Conservation (phyloP, 73 alveolate species). For the Tetrahymena elliotti region DNA sequence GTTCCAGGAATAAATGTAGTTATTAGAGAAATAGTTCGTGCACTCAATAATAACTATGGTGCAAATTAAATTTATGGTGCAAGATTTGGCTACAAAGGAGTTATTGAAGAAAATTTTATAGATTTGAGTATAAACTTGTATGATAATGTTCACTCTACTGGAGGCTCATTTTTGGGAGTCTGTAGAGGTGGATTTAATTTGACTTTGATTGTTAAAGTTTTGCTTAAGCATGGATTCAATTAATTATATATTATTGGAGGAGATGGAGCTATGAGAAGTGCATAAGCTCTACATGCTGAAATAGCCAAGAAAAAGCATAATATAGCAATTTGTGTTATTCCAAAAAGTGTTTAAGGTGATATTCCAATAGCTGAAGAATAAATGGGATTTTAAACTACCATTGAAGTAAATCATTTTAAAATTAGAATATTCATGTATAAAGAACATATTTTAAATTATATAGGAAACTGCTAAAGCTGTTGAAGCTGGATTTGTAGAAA, state of each 20-base stretch:
- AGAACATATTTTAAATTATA: not conserved
- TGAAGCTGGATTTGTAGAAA: conserved; percentile 72
- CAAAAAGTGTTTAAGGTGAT: conserved; percentile 95
- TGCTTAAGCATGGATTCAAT: not conserved
- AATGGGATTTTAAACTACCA: conserved; percentile 34
- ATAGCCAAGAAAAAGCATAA: conserved; percentile 47
- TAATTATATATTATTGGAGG: conserved; percentile 82
- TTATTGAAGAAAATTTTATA: not conserved
- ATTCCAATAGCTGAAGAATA: conserved; percentile 81
- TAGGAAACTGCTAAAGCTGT: conserved; percentile 67
- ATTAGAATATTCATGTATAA: not conserved
- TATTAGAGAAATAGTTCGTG: conserved; percentile 78
- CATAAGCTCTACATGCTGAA: conserved; percentile 49
- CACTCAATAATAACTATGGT: conserved; percentile 59
- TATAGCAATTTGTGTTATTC: conserved; percentile 81
- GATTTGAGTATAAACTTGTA: not conserved
- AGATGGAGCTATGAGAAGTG: conserved; percentile 89
- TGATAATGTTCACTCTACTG: not conserved
- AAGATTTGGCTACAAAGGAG: not conserved
- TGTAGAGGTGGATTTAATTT: not conserved
- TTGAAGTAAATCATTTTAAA: conserved; percentile 1
- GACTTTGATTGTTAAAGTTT: not conserved
- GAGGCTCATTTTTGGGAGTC: not conserved
- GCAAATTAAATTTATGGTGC: not conserved
- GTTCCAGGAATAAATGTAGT: conserved; percentile 91